Evolutionary conservation across 2,329 filamentous ascomycete species (phyloP).

Genomic region (Trichocomaceae sp.): DNA sequence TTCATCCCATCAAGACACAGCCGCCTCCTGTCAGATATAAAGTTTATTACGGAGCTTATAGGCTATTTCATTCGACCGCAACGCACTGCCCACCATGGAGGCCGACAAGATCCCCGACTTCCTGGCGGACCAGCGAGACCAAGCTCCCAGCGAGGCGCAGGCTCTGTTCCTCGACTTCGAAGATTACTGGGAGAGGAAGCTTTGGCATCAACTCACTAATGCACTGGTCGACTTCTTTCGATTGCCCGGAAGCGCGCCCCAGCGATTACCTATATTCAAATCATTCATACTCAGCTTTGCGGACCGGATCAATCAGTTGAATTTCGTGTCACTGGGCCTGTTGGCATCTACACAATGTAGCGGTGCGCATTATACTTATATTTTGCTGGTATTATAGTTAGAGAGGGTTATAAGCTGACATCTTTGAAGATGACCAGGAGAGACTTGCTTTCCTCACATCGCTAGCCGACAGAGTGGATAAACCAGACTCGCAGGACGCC

Average conservation of each 20-base stretch:
- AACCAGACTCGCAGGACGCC: constrained; percentile 88
- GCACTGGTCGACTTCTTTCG: constrained; percentile 82
- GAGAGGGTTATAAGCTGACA: neutral
- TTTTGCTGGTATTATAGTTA: neutral
- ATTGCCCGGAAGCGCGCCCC: constrained; percentile 68
- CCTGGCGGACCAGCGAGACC: constrained; percentile 80
- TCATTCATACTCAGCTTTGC: constrained; percentile 93
- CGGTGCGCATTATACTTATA: constrained; percentile 19
- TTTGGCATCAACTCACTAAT: constrained; percentile 98
- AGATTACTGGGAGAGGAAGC: constrained; percentile 94
- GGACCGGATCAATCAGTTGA: constrained; percentile 98
- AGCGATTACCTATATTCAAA: constrained; percentile 87
- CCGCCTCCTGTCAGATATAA: neutral
- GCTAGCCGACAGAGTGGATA: constrained; percentile 81
- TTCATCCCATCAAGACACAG: neutral
- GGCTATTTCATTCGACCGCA: neutral
- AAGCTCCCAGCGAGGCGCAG: constrained; percentile 81
- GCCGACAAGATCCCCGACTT: constrained; percentile 85
- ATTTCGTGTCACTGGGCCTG: constrained; percentile 85
- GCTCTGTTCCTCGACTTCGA: constrained; percentile 85
- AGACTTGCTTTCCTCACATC: constrained; percentile 77
- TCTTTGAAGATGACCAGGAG: constrained; percentile 68
- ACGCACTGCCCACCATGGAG: constrained; percentile 56
- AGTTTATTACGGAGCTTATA: neutral
- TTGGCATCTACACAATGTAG: constrained; percentile 75